Evolutionary conservation across 257 asterid genomes (phyloP), one percentile per base, ranked within the genome.

Genomic region (Primulina eburnea): DNA sequence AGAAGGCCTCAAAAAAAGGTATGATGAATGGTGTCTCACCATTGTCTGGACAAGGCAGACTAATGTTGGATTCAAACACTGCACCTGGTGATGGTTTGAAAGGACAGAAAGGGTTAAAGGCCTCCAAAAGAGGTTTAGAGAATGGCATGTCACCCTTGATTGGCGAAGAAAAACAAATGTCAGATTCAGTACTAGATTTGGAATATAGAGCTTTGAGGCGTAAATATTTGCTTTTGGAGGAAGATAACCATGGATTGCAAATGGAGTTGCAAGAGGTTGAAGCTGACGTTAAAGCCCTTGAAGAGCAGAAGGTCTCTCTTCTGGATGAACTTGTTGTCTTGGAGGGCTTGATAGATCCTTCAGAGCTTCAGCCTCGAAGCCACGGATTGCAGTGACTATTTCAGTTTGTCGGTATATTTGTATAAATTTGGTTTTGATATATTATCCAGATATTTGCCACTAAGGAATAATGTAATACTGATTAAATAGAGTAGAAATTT

Each of bases 301-400:
- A 90, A 79, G 92, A 86, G 40, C 96, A 93, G 84, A 93, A 93
- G 77, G 73, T 88, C 6, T 71, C 89, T 21, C 78, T 93, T 5
- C 70, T 93, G 75, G 96, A 93, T 74, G 90, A 90, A 73, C 96
- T 93, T 68, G 97, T 93, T 78, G 96, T 90, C 60, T 75, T 93
- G 60, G 99, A 90, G 84, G 96, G 97, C 66, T 89, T 93, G 21
- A 68, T 89, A 65, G 89, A 89, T 79, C 96, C 94, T 73, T 73
- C 86, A 17, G 91, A 86, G 26, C 64, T 85, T 76, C 87, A 72
- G 29, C 70, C 83, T 64, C 78, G 74, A 47, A 76, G 80, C 73
- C 86, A 50, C 21, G 53, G 82, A 56, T 77, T 76, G 65, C 70
- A 70, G 37, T 83, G 64, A 69, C 24, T 34, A 4, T 52, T 17